Evolutionary conservation across 2,329 filamentous ascomycete species (phyloP), one percentile per base, ranked within the genome.

Genomic region (Beauveria brongniartii): DNA sequence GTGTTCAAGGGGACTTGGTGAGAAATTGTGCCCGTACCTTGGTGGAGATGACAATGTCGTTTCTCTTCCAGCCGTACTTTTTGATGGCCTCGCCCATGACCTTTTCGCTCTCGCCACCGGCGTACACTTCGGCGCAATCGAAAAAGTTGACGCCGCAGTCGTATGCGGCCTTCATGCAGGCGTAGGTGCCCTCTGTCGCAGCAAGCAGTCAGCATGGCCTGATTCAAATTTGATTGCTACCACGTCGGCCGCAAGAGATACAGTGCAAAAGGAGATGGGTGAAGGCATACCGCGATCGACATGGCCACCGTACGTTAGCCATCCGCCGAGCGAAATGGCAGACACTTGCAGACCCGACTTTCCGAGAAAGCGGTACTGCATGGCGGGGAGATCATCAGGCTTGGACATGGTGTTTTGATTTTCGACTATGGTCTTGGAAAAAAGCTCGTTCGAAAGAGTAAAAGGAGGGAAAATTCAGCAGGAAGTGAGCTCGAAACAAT

Each of bases 291-390:
- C 83, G 69, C 85, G 82, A 60, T 86, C 84, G 34, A 90, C 85
- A 66, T 90, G 86, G 20, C 87, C 88, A 59, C 89, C 89, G 65
- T 90, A 91, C 1, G 89, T 91, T 57, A 92, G 78, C 86, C 86
- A 87, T 65, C 85, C 83, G 62, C 85, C 89, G 3, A 92, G 78
- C 2, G 86, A 87, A 64, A 92, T 87, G 51, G 85, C 81, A 30
- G 88, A 91, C 40, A 92, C 87, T 71, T 91, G 85, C 20, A 92
- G 80, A 59, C 89, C 88, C 18, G 86, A 88, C 44, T 82, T 82
- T 68, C 89, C 88, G 8, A 91, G 80, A 73, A 84, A 85, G 66
- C 88, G 85, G 74, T 90, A 90, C 68, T 87, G 79, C 88, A 90
- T 90, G 59, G 73, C 74, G 58, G 74, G 77, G 56, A 75, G 69